Base-by-base conservation (phyloP, 2,329 filamentous ascomycete species). In the Penicillium italicum region DNA sequence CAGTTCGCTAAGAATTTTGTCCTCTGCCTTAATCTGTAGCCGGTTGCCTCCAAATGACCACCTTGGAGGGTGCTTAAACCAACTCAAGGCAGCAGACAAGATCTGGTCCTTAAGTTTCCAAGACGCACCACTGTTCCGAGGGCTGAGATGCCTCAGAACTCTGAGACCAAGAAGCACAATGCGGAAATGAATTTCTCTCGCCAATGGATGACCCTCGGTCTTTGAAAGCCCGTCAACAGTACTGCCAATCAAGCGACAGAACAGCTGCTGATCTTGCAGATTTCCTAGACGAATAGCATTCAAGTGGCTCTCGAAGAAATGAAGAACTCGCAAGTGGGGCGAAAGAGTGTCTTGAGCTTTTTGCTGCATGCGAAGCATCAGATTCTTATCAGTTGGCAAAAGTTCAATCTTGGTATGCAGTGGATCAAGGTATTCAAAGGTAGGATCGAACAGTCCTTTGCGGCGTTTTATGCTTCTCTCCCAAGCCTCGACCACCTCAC, bases 21-120 rank as follows among this genome's bases (percentile, higher is more conserved):
- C 85, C 74, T 99, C 94, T 0, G 95, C 93, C 77, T 96, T 97
- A 49, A 97, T 80, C 70, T 99, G 94, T 16, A 99, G 77, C 46
- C 90, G 84, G 69, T 97, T 99, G 66, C 93, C 94, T 54, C 94
- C 94, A 73, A 94, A 97, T 0, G 94, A 96, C 93, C 94, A 99
- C 62, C 86, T 85, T 14, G 92, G 90, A 6, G 90, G 79, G 62
- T 86, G 84, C 37, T 81, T 84, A 74, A 99, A 99, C 95, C 95
- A 99, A 58, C 83, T 85, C 31, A 99, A 78, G 14, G 85, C 92
- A 30, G 91, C 91, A 6, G 91, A 92, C 36, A 99, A 74, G 49
- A 96, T 87, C 62, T 90, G 86, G 68, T 97, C 92, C 71, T 96
- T 97, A 36, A 97, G 78, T 56, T 88, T 85, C 86, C 89, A 94